Conservation (phyloP, 192 early-diverging fungal species). For the Dispira simplex region DNA sequence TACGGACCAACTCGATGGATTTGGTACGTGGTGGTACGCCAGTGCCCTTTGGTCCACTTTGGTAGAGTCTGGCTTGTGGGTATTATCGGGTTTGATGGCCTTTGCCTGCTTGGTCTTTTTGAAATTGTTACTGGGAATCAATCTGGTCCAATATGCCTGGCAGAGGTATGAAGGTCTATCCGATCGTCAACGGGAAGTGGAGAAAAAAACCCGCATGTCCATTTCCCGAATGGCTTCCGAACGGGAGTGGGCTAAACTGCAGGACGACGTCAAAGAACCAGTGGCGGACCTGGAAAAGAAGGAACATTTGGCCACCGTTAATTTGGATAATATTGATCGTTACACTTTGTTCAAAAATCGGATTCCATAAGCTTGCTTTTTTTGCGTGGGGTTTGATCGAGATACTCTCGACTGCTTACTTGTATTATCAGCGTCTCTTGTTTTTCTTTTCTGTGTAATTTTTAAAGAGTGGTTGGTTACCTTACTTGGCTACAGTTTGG, state of each 20-base stretch:
- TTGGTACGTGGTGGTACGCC: slow-evolving; percentile 8
- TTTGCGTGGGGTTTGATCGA: background rate
- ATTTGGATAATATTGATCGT: slow-evolving; percentile 76
- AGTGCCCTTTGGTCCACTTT: slow-evolving; percentile 15
- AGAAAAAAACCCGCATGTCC: slow-evolving; percentile 20
- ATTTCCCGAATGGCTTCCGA: slow-evolving; percentile 21
- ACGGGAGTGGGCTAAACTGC: slow-evolving; percentile 21
- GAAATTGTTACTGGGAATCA: slow-evolving; percentile 66
- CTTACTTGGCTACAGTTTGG: background rate
- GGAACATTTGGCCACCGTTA: slow-evolving; percentile 36
- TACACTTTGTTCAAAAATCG: slow-evolving; percentile 84
- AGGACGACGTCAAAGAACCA: background rate
- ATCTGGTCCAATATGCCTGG: slow-evolving; percentile 58
- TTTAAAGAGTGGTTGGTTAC: background rate
- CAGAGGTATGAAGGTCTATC: slow-evolving; percentile 42
- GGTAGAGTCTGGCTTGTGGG: slow-evolving; percentile 29
- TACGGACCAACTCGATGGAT: slow-evolving; percentile 3
- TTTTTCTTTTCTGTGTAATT: background rate
- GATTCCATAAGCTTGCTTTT: slow-evolving; percentile 42
- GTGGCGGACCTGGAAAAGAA: slow-evolving; percentile 22
- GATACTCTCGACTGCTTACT: background rate
- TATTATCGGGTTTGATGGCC: slow-evolving; percentile 26
- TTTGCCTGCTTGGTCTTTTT: slow-evolving; percentile 38
- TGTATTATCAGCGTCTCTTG: background rate
- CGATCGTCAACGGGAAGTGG: slow-evolving; percentile 25